Conservation (phyloP, 163 green algal species). For the Scenedesmus sp. region DNA sequence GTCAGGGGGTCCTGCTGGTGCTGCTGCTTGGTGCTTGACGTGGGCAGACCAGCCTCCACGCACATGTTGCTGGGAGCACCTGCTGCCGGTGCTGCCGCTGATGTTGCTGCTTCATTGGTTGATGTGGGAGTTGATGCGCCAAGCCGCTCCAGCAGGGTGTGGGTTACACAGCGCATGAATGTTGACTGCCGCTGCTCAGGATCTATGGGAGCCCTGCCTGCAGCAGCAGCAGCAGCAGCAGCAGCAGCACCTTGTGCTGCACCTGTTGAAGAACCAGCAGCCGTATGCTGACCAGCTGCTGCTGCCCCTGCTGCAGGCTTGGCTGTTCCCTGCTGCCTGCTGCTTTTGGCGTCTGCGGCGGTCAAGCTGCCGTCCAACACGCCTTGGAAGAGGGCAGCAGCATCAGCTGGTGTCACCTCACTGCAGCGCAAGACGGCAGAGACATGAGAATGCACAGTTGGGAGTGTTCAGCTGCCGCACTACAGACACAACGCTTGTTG, state of each 20-base stretch:
- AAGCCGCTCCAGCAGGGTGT: constrained; percentile 35
- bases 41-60: neutral
- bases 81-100: neutral
- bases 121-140: neutral
- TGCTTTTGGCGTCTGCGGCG: neutral
- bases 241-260: neutral
- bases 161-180: constrained; percentile 46
- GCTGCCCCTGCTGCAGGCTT: constrained; percentile 1
- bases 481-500: too few species aligned
- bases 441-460: neutral
- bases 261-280: neutral
- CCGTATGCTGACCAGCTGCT: neutral
- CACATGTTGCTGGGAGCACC: neutral
- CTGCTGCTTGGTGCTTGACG: neutral
- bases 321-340: neutral
- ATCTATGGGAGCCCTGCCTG: neutral
- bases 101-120: neutral
- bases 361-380: neutral
- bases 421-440: constrained; percentile 13
- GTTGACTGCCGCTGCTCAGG: constrained; percentile 39
- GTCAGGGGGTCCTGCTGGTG: neutral
- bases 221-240: constrained; percentile 1
- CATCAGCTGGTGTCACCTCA: constrained; percentile 2
- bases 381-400: constrained; percentile 9
- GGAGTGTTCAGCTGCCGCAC: neutral